phyloP scores from a whole-genome alignment of 1,284 basidiomycete species.

The Schizophyllum commune region DNA sequence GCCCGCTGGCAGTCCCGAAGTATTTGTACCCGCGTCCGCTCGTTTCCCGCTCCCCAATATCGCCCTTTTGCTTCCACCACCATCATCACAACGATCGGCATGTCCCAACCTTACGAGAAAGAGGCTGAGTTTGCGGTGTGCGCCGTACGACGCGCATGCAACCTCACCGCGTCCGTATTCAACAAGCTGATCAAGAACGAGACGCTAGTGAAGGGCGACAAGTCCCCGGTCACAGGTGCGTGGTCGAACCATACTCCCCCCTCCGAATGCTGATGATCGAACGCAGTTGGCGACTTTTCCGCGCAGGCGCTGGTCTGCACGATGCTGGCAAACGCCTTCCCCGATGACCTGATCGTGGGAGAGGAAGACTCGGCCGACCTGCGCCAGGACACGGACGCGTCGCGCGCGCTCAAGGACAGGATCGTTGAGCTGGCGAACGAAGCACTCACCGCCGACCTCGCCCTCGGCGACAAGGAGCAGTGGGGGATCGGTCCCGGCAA shows the following conservation, averaged over 20 bases:
- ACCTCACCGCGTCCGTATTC: conserved; percentile 82
- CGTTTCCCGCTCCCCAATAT: neutral
- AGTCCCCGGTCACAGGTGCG: conserved; percentile 91
- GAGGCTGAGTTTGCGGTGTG: conserved; percentile 75
- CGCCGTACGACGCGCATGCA: conserved; percentile 87
- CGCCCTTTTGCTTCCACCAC: neutral
- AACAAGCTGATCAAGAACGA: conserved; percentile 83
- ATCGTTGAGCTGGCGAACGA: conserved; percentile 84
- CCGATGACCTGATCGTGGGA: conserved; percentile 84
- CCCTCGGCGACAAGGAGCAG: conserved; percentile 37
- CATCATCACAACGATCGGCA: conserved; percentile 2
- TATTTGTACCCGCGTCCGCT: neutral
- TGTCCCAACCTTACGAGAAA: conserved; percentile 22
- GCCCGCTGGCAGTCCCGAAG: neutral
- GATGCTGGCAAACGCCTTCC: conserved; percentile 72
- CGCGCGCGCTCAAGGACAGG: conserved; percentile 48
- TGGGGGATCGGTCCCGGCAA: conserved; percentile 64
- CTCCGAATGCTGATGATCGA: neutral
- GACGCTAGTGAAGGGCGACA: conserved; percentile 88
- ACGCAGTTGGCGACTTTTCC: conserved; percentile 80
- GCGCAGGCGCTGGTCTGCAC: conserved; percentile 87
- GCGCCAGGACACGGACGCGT: conserved; percentile 37
- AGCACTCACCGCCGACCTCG: conserved; percentile 55
- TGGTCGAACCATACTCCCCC: conserved; percentile 5
- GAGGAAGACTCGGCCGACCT: conserved; percentile 92